Base-by-base conservation (phyloP, 2,329 filamentous ascomycete genomes). In the Pezicula carpinea region DNA sequence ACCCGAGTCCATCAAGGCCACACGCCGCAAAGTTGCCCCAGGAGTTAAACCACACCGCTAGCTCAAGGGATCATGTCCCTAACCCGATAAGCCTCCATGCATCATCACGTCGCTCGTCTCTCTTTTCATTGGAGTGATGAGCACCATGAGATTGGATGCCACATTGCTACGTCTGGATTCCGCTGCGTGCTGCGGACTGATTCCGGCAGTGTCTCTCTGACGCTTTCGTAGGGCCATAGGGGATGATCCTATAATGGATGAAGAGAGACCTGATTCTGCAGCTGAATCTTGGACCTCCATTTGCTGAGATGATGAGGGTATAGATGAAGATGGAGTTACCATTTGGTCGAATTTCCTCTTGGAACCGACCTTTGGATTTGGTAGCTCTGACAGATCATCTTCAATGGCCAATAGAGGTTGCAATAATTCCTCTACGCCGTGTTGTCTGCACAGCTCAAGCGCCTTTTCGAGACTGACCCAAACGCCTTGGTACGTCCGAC, bases 1-100 rank as follows among this genome's bases (percentile, higher is more conserved):
- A 83, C 14, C 64, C 66, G 58, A 76, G 82, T 11, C 75, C 79
- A 53, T 73, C 70, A 52, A 75, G 65, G 3, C 80, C 80, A 49
- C 80, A 83, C 67, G 67, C 43, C 74, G 66, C 53, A 69, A 54
- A 13, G 72, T 71, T 1, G 77, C 77, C 2, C 75, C 70, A 0
- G 76, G 76, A 8, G 76, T 79, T 66, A 66, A 70, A 59, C 48
- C 32, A 57, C 45, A 7, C 26, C 21, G 8, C 29, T 23, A 21
- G 14, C n/a, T 21, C 18, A 19, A 39, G 43, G n/a, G n/a, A 23
- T 18, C n/a, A n/a, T 38, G 18, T 29, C 17, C n/a, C 32, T 26
- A 18, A 32, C 23, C 32, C 17, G 23, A 19, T 11, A 19, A 23
- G 18, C 26, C 22, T 3, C 15, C 15, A 18, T 39, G n/a, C 19